Conservation (phyloP, 2,329 filamentous ascomycete species). For the Lasiodiplodia citricola region DNA sequence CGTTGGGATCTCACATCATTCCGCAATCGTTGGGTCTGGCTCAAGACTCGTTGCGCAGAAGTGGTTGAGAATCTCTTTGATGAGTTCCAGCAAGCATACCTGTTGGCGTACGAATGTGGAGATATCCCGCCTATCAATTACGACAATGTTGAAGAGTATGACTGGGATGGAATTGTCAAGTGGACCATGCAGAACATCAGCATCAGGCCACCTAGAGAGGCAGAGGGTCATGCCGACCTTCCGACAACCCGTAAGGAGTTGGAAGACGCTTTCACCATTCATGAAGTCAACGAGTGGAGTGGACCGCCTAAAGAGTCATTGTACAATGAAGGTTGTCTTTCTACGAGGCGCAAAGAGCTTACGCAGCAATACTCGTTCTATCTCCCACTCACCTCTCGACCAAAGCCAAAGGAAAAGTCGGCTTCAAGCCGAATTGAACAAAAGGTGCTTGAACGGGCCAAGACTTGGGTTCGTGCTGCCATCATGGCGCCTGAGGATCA, state of each 20-base stretch:
- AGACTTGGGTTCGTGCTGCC: slow-evolving; percentile 51
- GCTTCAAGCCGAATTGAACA: background rate
- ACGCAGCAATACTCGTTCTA: slow-evolving; percentile 27
- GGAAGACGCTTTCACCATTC: slow-evolving; percentile 50
- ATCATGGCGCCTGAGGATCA: slow-evolving; percentile 47
- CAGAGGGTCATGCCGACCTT: slow-evolving; percentile 22
- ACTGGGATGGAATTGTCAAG: slow-evolving; percentile 69
- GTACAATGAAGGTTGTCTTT: slow-evolving; percentile 47
- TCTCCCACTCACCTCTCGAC: slow-evolving; percentile 35
- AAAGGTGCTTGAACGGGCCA: slow-evolving; percentile 4
- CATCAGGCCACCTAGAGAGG: slow-evolving; percentile 13
- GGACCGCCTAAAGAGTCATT: slow-evolving; percentile 62
- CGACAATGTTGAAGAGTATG: slow-evolving; percentile 66
- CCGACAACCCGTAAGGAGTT: slow-evolving; percentile 45
- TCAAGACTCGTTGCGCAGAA: slow-evolving; percentile 39
- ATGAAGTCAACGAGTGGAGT: slow-evolving; percentile 45
- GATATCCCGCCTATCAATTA: slow-evolving; percentile 68
- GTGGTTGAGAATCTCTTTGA: slow-evolving; percentile 63
- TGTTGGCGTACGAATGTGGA: slow-evolving; percentile 68
- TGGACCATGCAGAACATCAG: slow-evolving; percentile 64
- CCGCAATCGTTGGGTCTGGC: slow-evolving; percentile 47
- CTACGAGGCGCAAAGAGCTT: slow-evolving; percentile 48
- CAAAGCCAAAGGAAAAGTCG: background rate
- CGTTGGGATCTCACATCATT: slow-evolving; percentile 41
- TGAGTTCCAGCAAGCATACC: slow-evolving; percentile 69